These are phyloP conservation scores for Candida khao-thaluensis DNA, from an alignment of 805 yeast species.

Conservation along the genomic window DNA sequence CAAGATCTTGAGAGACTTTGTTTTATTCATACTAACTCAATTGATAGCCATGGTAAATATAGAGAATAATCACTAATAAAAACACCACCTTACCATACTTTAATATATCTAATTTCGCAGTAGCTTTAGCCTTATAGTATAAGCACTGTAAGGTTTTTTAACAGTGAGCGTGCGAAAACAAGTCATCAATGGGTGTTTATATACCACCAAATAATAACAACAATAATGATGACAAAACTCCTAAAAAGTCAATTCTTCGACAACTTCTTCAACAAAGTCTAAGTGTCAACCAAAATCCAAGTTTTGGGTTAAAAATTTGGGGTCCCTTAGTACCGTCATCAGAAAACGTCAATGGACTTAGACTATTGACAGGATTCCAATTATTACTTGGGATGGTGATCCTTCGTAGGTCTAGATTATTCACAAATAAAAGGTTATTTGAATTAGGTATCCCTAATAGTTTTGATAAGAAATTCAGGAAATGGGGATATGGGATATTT, in stretches of 20 bases:
- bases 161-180: neutral
- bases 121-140: too few relatives aligned
- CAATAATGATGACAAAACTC: constrained; percentile 9
- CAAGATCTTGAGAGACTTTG: too few relatives aligned
- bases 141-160: too few relatives aligned
- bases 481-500: constrained; percentile 16
- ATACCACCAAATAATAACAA: constrained; percentile 32
- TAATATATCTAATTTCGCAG: too few relatives aligned
- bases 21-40: too few relatives aligned
- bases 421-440: constrained; percentile 15
- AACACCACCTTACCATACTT: too few relatives aligned
- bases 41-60: too few relatives aligned
- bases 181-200: constrained; percentile 30
- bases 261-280: neutral
- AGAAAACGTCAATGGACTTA: constrained; percentile 57
- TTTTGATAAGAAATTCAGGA: constrained; percentile 14
- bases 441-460: constrained; percentile 15
- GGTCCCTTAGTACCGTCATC: constrained; percentile 76
- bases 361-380: constrained; percentile 53
- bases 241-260: constrained; percentile 1
- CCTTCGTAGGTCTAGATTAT: constrained; percentile 19
- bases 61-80: too few relatives aligned
- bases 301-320: constrained; percentile 59
- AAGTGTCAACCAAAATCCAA: constrained; percentile 36
- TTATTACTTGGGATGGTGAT: constrained; percentile 44